Percentiles rank a stretch among this genome's conserved stretches.
Evolutionary conservation across 2,329 filamentous ascomycete genomes (phyloP).

Genomic region (Aspergillus niger): DNA sequence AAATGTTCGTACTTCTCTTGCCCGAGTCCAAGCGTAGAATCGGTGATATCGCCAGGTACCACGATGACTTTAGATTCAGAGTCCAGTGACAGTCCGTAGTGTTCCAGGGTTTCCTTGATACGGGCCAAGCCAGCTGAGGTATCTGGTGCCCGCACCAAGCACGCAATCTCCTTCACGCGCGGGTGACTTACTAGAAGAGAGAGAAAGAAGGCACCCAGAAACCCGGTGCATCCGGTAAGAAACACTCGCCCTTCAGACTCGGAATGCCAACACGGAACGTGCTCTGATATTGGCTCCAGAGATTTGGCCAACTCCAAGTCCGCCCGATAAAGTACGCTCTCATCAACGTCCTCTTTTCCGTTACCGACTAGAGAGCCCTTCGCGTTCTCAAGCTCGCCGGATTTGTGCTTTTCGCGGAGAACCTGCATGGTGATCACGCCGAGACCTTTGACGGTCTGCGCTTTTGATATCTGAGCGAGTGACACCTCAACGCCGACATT

Average conservation of each 20-base stretch:
- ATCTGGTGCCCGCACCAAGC: constrained; percentile 18
- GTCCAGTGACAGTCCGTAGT: constrained; percentile 11
- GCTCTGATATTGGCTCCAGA: constrained; percentile 5
- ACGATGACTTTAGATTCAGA: constrained; percentile 9
- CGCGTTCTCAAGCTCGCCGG: background rate
- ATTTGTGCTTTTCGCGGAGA: constrained; percentile 16
- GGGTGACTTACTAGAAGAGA: constrained; percentile 6
- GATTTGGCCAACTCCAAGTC: constrained; percentile 9
- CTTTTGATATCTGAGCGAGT: constrained; percentile 59
- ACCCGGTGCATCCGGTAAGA: constrained; percentile 18
- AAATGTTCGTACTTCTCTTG: constrained; percentile 2
- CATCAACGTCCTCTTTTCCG: background rate
- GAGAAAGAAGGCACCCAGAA: constrained; percentile 19
- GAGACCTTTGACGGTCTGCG: constrained; percentile 20
- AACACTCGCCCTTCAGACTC: constrained; percentile 18
- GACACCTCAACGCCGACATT: constrained; percentile 29
- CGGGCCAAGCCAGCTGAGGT: constrained; percentile 4
- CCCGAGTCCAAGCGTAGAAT: constrained; percentile 4
- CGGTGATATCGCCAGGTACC: constrained; percentile 7
- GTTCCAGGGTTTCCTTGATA: constrained; percentile 8
- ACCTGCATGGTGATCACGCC: constrained; percentile 12
- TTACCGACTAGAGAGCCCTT: too few species aligned
- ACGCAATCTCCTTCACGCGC: constrained; percentile 15
- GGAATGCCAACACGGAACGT: constrained; percentile 9
- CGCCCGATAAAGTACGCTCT: background rate